These are phyloP conservation scores for Nyssa sinensis DNA, from an alignment of 148 eudicot genomes.

Conservation along the genomic window DNA sequence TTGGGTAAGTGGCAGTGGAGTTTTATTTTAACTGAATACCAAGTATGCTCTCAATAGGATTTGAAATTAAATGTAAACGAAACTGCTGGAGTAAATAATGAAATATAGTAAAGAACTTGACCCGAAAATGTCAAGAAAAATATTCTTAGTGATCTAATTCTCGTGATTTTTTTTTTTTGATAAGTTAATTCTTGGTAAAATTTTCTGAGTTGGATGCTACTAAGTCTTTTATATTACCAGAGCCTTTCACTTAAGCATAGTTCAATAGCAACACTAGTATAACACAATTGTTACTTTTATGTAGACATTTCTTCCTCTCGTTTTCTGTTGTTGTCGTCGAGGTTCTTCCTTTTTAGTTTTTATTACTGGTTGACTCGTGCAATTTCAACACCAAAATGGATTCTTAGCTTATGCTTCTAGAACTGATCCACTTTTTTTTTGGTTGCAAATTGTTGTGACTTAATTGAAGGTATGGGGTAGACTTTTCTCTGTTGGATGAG, in stretches of 20 bases:
- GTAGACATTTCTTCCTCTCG: no score
- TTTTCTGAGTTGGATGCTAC: background rate
- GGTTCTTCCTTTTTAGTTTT: no score
- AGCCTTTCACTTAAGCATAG: background rate
- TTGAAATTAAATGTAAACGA: no score
- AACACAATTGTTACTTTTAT: background rate
- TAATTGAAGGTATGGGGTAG: constrained; percentile 20
- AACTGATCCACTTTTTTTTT: constrained; percentile 20
- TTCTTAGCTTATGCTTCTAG: background rate
- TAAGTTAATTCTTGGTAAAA: background rate
- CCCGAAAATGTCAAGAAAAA: background rate
- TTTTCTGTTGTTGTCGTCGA: no score
- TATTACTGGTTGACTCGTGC: background rate
- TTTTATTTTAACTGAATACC: no score
- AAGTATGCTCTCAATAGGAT: no score
- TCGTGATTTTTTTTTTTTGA: background rate
- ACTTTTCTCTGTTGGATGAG: constrained; percentile 23
- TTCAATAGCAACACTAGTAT: background rate
- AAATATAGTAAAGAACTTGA: background rate
- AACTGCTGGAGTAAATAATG: no score
- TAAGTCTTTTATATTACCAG: background rate
- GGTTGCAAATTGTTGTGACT: constrained; percentile 12
- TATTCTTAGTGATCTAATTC: background rate
- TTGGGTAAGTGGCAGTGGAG: no score
- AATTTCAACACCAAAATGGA: background rate